These are phyloP conservation scores for Vanilla planifolia DNA, from an alignment of 106 monocot genomes.

Conservation along the genomic window DNA sequence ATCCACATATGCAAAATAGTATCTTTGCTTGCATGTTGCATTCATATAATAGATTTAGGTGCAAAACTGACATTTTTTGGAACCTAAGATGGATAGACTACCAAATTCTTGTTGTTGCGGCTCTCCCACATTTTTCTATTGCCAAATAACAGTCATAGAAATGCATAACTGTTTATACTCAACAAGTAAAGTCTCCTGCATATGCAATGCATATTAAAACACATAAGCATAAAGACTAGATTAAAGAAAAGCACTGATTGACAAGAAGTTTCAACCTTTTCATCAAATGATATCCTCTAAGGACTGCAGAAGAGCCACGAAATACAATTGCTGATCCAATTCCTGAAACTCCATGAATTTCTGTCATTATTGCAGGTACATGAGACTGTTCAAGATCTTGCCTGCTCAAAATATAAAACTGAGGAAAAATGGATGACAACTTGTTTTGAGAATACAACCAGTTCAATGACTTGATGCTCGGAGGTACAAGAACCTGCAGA, in stretches of 20 bases:
- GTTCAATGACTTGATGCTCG: conserved; percentile 46
- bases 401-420: conserved; percentile 40
- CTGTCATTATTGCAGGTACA: conserved; percentile 12
- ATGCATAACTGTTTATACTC: neutral
- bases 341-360: conserved; percentile 42
- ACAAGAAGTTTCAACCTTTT: conserved; percentile 39
- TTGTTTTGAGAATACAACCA: conserved; percentile 43
- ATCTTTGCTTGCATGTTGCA: no score
- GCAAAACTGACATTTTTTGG: no score
- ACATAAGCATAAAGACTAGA: neutral
- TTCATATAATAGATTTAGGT: no score
- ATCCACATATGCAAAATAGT: no score
- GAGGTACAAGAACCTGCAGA: conserved; percentile 73
- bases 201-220: no score
- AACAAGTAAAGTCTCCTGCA: no score
- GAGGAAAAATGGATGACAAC: conserved; percentile 43
- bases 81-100: no score
- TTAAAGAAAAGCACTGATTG: neutral
- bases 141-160: neutral
- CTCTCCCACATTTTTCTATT: no score
- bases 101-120: no score
- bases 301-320: conserved; percentile 27
- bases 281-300: conserved; percentile 35
- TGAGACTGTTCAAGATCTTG: conserved; percentile 9
- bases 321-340: conserved; percentile 56